Evolutionary conservation across 2,329 filamentous ascomycete genomes (phyloP).

Genomic region (Sporothrix pseudoabietina): DNA sequence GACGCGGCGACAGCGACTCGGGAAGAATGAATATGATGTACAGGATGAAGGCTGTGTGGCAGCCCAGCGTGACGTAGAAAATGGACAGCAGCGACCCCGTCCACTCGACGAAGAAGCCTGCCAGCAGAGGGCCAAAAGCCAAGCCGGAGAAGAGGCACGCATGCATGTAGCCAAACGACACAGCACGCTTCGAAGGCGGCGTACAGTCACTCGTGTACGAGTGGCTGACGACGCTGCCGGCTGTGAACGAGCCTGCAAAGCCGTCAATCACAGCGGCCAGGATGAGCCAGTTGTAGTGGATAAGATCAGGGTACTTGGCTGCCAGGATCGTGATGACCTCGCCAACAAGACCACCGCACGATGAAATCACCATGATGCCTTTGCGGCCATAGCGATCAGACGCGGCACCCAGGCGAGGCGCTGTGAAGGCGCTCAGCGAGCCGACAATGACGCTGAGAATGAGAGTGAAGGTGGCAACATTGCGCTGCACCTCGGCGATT

Average conservation of each 20-base stretch:
- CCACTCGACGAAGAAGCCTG: constrained; percentile 75
- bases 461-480: constrained; percentile 76
- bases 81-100: constrained; percentile 76
- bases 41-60: constrained; percentile 72
- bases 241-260: constrained; percentile 83
- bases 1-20: constrained; percentile 77
- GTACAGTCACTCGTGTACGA: constrained; percentile 92
- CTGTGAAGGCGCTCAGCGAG: constrained; percentile 74
- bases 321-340: constrained; percentile 80
- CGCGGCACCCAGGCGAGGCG: constrained; percentile 78
- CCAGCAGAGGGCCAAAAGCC: constrained; percentile 79
- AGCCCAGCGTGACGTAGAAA: constrained; percentile 77
- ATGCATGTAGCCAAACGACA: constrained; percentile 87
- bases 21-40: constrained; percentile 73
- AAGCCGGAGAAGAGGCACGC: constrained; percentile 88
- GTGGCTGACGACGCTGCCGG: constrained; percentile 73
- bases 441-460: constrained; percentile 75
- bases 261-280: constrained; percentile 79
- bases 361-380: constrained; percentile 70
- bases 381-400: constrained; percentile 87
- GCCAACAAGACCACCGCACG: constrained; percentile 70
- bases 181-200: constrained; percentile 73
- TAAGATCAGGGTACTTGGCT: constrained; percentile 69
- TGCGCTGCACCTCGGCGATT: constrained; percentile 71
- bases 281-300: constrained; percentile 79